Evolutionary conservation across 2,329 filamentous ascomycete species (phyloP), one percentile per base, ranked within the genome.

Genomic region (Ascochyta viciae-villosae): DNA sequence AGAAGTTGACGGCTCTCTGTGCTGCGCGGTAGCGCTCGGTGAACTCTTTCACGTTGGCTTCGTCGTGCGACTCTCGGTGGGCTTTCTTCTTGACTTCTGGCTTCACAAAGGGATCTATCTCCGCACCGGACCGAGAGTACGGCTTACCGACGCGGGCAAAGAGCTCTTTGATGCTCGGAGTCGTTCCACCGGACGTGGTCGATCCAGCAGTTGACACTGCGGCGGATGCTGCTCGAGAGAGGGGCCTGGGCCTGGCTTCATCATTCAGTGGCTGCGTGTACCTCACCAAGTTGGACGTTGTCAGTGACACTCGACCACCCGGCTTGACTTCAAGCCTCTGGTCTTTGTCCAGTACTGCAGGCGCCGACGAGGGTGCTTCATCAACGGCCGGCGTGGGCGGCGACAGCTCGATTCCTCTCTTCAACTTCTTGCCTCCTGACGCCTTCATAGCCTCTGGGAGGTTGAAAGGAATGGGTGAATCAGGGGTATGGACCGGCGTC

Each of bases 1-100:
- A 46, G 56, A 73, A 74, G 54, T 74, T 68, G 35, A 74, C 56
- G 8, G 60, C 49, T 1, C 54, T 49, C 19, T 62, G 66, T 1
- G 57, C 34, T 1, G 53, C 57, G 6, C 9, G 19, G 46, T 60
- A 72, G 12, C 44, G 38, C 6, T 50, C 27, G 1, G 52, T 59
- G 60, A 74, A 73, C n/a, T 48, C 51, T 1, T 50, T 31, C 2
- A 49, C 22, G n/a, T 41, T 22, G 22, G 60, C 58, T 45, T 72
- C 67, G 2, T 59, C 40, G 46, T 67, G 65, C 1, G 23, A 61
- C 27, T 68, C 62, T 6, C 38, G 37, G 2, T 24, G 13, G 22
- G 58, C 56, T 42, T 63, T 63, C 33, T 58, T 55, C n/a, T 47
- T 57, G 4, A 27, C 24, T 9, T 46, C 44, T 3, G 53, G 49